Base-by-base conservation (phyloP, 2,329 filamentous ascomycete genomes). In the Talaromyces funiculosus region DNA sequence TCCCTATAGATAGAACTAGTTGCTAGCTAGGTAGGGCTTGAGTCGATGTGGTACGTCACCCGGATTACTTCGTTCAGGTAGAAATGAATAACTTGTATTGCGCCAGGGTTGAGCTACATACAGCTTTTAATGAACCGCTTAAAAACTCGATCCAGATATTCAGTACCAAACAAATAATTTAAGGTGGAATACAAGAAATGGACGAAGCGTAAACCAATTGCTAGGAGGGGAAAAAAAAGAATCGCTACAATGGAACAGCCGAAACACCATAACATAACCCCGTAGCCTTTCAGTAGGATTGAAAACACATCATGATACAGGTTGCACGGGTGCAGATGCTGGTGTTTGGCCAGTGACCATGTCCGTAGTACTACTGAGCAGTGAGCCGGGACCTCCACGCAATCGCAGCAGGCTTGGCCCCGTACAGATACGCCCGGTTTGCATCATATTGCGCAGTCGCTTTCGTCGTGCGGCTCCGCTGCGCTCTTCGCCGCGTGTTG, bases 401-500 rank as follows among this genome's bases (percentile, higher is more conserved):
- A 75, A 67, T 51, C 74, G 70, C n/a, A 72, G 63, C 65, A 75
- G 66, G 0, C 68, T 68, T 0, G 71, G 71, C 1, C 75, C 73
- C 3, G 75, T 78, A 60, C 74, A 77, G 59, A 78, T 78, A 33
- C 73, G 71, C 12, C 76, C 75, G 1, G 71, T 72, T 57, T 71
- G 73, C 72, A 77, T 78, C 66, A 77, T 67, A 20, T 71, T 75
- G 58, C 74, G 74, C 56, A 84, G 73, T 37, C 82, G 72, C 67
- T 81, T 79, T 38, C 82, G 79, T 63, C 75, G 74, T 42, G 78
- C 75, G 71, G 77, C 68, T 65, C 78, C 71, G 67, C 77, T 69
- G 65, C 80, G 67, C 70, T 81, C 71, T 74, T 80, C 70, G 66
- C 79, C 73, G 60, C 73, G 70, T 68, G 77, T 68, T 61, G 77